Evolutionary conservation across 139 green algal genomes (phyloP), one percentile per base, ranked within the genome.

Genomic region (Zygnema cylindricum): DNA sequence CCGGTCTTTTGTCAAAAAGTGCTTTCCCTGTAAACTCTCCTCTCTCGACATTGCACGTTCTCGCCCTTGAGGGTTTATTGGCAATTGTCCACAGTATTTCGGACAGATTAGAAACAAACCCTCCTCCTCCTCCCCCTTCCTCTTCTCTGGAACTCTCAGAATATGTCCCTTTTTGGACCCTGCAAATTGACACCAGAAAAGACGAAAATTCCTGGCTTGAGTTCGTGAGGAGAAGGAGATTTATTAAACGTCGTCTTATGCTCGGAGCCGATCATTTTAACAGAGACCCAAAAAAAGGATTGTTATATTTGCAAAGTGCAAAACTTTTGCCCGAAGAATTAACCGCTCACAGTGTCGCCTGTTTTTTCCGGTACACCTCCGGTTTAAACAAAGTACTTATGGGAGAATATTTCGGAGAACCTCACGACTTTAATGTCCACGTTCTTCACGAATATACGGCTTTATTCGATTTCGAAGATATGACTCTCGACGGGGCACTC

Each of bases 181-280:
- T 43, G 23, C 76, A 55, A 38, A 84, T 43, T 23, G 76, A 84
- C 23, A 21, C 11, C 71, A n/a, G n/a, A n/a, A 79, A 42, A 79
- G 1, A 22, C 76, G 54, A 55, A 2, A 85, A 86, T 86, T 40
- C 36, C 33, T 63, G 86, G 85, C 0, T 89, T 32, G 78, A 36
- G 42, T 22, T 23, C 0, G 49, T 93, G 40, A 1, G 84, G 3
- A 41, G 69, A 33, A 33, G 32, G 82, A 96, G 95, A 86, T 86
- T 86, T 7, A 77, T 97, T 7, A 98, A 98, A 86, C 91, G 84
- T 16, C 90, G 94, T 35, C 92, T 98, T 55, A 84, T 93, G 1
- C 81, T 98, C 0, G 97, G 95, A 0, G 95, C 94, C 23, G 97
- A 99, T 77, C 97, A 98, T 89, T 99, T 99, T 94, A 99, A 99